A percentile compares a stretch with the other conserved stretches of the same genome.
Evolutionary conservation across 495 filamentous ascomycete genomes (phyloP).

Genomic region (Neurospora sp.): DNA sequence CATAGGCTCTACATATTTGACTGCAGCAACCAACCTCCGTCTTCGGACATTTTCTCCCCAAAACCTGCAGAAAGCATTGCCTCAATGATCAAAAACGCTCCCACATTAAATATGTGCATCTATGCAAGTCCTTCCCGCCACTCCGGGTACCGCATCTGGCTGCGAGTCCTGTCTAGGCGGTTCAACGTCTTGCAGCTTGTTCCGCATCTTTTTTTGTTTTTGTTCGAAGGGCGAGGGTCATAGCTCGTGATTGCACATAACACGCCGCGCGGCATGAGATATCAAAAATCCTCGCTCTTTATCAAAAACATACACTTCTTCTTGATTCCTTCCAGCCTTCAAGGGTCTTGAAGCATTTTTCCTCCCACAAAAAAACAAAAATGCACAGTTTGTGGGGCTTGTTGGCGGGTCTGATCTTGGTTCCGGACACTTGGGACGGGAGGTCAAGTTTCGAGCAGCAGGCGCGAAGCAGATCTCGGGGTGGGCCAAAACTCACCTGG

Average conservation of each 20-base stretch:
- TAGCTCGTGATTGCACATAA: background rate
- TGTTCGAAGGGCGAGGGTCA: background rate
- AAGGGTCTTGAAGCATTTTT: background rate
- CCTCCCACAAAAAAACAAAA: background rate
- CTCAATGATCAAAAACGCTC: background rate
- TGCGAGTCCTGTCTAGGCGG: background rate
- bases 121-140: background rate
- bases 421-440: background rate
- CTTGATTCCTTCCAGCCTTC: background rate
- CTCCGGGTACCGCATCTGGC: background rate
- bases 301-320: background rate
- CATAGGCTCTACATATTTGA: background rate
- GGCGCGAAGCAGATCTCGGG: background rate
- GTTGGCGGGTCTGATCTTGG: background rate
- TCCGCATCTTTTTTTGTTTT: background rate
- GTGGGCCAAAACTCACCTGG: background rate
- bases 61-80: background rate
- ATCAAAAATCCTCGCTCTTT: background rate
- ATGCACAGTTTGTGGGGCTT: background rate
- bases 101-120: background rate
- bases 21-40: too few relatives aligned
- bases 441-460: background rate
- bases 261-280: background rate
- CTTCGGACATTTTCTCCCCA: too few relatives aligned
- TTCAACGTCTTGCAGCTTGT: background rate